phyloP scores from a whole-genome alignment of 2,329 filamentous ascomycete species.

The Diaporthe citriasiana region DNA sequence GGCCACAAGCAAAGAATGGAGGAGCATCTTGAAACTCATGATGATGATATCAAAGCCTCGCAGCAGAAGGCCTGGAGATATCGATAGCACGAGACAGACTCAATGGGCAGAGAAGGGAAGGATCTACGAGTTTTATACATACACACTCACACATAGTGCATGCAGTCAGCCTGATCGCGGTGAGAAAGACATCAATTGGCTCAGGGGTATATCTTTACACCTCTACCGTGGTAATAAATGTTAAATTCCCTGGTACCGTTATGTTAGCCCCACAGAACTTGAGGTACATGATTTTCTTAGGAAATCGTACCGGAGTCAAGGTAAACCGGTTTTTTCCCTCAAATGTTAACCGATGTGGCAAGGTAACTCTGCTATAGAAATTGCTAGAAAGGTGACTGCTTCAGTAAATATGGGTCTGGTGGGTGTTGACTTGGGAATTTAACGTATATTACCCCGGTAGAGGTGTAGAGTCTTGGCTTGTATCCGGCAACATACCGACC shows the following conservation, averaged over 20 bases:
- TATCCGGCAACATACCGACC: slow-evolving; percentile 4
- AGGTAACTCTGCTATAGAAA: too few species aligned
- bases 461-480: background rate
- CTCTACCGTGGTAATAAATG: too few species aligned
- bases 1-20: slow-evolving; percentile 46
- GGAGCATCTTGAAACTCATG: slow-evolving; percentile 45
- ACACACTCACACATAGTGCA: background rate
- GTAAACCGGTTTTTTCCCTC: too few species aligned
- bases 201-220: slow-evolving; percentile 7
- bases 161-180: background rate
- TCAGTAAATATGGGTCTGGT: too few species aligned
- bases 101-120: background rate
- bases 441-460: too few species aligned
- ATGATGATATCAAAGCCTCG: slow-evolving; percentile 20
- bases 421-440: too few species aligned
- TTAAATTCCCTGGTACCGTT: too few species aligned
- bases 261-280: too few species aligned
- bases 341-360: too few species aligned
- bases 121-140: slow-evolving; percentile 17
- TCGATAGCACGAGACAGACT: background rate
- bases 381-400: too few species aligned
- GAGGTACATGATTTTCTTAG: too few species aligned
- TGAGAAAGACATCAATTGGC: background rate
- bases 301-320: too few species aligned
- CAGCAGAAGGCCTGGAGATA: slow-evolving; percentile 23